Evolutionary conservation across 768 basidiomycete species (phyloP).

Genomic region (Agaricus blazei): DNA sequence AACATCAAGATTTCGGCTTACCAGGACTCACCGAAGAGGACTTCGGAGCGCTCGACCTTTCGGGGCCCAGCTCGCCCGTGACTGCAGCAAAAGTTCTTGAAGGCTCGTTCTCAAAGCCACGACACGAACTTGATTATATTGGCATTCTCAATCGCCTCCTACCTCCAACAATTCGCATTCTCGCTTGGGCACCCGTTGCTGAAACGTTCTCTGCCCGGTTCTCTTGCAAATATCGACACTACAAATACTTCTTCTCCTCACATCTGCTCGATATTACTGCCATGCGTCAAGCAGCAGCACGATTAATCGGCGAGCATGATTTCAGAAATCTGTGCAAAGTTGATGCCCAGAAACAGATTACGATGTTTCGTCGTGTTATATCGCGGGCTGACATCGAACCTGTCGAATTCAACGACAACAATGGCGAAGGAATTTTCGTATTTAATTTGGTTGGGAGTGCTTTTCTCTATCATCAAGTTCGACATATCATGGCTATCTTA

Average conservation of each 20-base stretch:
- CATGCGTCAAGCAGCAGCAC: constrained; percentile 88
- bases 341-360: constrained; percentile 47
- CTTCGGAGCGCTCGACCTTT: constrained; percentile 30
- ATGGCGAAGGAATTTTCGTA: constrained; percentile 35
- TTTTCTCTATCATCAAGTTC: constrained; percentile 74
- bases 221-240: constrained; percentile 83
- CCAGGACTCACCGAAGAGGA: constrained; percentile 29
- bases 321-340: constrained; percentile 95
- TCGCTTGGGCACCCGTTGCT: constrained; percentile 91
- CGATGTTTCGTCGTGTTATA: constrained; percentile 58
- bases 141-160: constrained; percentile 81
- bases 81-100: constrained; percentile 8
- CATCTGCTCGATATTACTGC: constrained; percentile 58
- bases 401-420: neutral
- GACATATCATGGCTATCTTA: constrained; percentile 16
- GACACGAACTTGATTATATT: constrained; percentile 69
- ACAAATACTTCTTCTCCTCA: constrained; percentile 94
- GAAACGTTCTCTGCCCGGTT: constrained; percentile 82
- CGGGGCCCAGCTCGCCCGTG: neutral
- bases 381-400: constrained; percentile 11
- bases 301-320: constrained; percentile 94
- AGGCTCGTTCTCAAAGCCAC: constrained; percentile 15
- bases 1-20: constrained; percentile 1
- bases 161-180: constrained; percentile 82
- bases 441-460: constrained; percentile 78